These are phyloP conservation scores for Aspergillus terreus DNA, from an alignment of 2,329 filamentous ascomycete genomes.

Conservation along the genomic window DNA sequence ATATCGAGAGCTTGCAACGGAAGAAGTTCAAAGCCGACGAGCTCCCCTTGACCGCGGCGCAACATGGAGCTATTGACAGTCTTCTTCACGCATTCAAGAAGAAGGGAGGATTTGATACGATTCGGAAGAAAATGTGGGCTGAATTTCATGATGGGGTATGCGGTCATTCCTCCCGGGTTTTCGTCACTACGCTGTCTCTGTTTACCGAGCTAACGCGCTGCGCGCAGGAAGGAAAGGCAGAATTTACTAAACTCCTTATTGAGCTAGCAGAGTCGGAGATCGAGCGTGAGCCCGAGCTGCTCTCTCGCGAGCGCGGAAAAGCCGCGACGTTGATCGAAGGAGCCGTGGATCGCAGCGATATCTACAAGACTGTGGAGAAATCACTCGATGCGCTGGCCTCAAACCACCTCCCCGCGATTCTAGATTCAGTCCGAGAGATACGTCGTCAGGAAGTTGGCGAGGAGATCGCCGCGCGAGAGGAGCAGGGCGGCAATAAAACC, in stretches of 20 bases:
- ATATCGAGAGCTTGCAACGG: slow-evolving; percentile 32
- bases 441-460: slow-evolving; percentile 57
- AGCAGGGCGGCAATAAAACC: slow-evolving; percentile 53
- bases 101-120: slow-evolving; percentile 61
- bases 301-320: slow-evolving; percentile 59
- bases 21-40: slow-evolving; percentile 59
- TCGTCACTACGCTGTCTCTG: background rate
- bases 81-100: slow-evolving; percentile 63
- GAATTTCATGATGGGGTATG: slow-evolving; percentile 55
- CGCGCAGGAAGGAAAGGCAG: slow-evolving; percentile 49
- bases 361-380: slow-evolving; percentile 57
- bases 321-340: slow-evolving; percentile 62
- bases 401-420: slow-evolving; percentile 51
- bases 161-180: slow-evolving; percentile 15
- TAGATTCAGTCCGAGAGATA: slow-evolving; percentile 54
- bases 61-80: slow-evolving; percentile 57
- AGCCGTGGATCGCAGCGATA: slow-evolving; percentile 59
- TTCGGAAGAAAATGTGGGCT: slow-evolving; percentile 59
- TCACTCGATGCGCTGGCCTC: slow-evolving; percentile 54
- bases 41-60: slow-evolving; percentile 56
- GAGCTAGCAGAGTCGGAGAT: slow-evolving; percentile 58
- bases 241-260: slow-evolving; percentile 51
- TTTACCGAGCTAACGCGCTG: slow-evolving; percentile 8
- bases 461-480: slow-evolving; percentile 53
- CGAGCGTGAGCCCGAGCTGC: slow-evolving; percentile 57